Percentiles rank a stretch among this genome's conserved stretches.
These are phyloP conservation scores for Penicillium egyptiacum DNA, from an alignment of 495 filamentous ascomycete species.

Conservation along the genomic window DNA sequence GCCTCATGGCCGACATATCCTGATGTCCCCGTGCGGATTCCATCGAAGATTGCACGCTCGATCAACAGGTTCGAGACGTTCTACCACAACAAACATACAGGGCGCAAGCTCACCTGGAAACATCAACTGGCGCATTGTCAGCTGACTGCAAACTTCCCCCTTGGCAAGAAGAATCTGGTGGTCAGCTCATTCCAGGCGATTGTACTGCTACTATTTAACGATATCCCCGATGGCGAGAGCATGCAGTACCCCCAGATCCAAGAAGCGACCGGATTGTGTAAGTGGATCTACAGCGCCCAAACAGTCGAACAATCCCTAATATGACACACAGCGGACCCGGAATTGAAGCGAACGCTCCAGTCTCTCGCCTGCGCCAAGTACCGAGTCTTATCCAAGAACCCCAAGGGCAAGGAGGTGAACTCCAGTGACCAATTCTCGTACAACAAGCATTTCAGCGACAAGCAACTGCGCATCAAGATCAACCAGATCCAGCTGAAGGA, in stretches of 20 bases:
- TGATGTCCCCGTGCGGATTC: conserved; percentile 73
- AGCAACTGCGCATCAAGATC: conserved; percentile 93
- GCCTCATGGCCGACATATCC: conserved; percentile 92
- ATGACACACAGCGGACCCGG: conserved; percentile 56
- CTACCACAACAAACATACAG: conserved; percentile 84
- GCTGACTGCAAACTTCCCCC: conserved; percentile 72
- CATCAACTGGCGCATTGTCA: conserved; percentile 87
- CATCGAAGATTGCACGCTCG: conserved; percentile 64
- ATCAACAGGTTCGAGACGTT: conserved; percentile 73
- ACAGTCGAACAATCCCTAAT: conserved; percentile 19
- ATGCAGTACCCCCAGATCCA: conserved; percentile 71
- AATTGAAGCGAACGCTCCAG: conserved; percentile 87
- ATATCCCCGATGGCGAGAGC: conserved; percentile 51
- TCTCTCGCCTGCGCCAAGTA: conserved; percentile 87
- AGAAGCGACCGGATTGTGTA: conserved; percentile 65
- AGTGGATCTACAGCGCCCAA: conserved; percentile 28
- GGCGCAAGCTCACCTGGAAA: conserved; percentile 86
- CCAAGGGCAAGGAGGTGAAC: conserved; percentile 78
- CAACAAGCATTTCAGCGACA: conserved; percentile 72
- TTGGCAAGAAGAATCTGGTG: conserved; percentile 78
- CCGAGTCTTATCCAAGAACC: conserved; percentile 82
- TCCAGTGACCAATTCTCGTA: conserved; percentile 75
- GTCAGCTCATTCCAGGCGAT: conserved; percentile 90
- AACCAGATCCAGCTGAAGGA: conserved; percentile 98
- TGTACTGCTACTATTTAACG: conserved; percentile 90